These are phyloP conservation scores for Leptomonas seymouri DNA, from an alignment of 208 protist species.

Conservation along the genomic window DNA sequence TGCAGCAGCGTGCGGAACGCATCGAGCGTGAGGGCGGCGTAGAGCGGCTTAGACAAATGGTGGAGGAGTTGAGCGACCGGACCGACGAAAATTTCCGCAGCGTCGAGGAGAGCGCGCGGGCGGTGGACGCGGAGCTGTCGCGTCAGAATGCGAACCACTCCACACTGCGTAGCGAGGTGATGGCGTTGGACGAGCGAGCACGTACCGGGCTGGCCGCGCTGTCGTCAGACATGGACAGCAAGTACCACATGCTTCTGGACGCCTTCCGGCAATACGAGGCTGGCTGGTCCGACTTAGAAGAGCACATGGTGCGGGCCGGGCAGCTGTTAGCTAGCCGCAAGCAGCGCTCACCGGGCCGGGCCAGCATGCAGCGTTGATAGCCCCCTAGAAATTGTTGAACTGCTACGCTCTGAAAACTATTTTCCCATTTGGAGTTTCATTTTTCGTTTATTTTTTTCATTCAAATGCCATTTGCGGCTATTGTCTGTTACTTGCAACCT, in stretches of 20 bases:
- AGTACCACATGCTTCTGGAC: conserved; percentile 64
- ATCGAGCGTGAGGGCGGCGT: conserved; percentile 47
- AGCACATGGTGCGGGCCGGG: conserved; percentile 78
- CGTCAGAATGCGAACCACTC: conserved; percentile 50
- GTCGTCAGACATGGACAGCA: conserved; percentile 57
- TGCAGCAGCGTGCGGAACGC: conserved; percentile 47
- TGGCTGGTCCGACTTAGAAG: conserved; percentile 65
- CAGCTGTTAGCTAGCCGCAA: conserved; percentile 57
- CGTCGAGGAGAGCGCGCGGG: conserved; percentile 77
- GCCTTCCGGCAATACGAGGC: conserved; percentile 72
- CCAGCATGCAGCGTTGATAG: conserved; percentile 13
- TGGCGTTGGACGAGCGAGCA: conserved; percentile 44
- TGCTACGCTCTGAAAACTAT: no score
- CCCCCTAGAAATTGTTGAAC: background rate
- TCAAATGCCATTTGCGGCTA: background rate
- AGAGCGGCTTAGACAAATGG: conserved; percentile 56
- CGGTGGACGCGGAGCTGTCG: conserved; percentile 71
- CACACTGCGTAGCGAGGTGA: conserved; percentile 41
- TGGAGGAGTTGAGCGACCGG: conserved; percentile 80
- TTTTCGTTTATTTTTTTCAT: background rate
- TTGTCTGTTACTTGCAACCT: background rate
- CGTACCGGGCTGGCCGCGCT: conserved; percentile 42
- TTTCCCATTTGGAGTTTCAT: background rate
- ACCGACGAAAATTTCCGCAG: conserved; percentile 86
- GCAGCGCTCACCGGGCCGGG: conserved; percentile 29